Conservation (phyloP, 306 rosid genomes). For the Trifolium repens region DNA sequence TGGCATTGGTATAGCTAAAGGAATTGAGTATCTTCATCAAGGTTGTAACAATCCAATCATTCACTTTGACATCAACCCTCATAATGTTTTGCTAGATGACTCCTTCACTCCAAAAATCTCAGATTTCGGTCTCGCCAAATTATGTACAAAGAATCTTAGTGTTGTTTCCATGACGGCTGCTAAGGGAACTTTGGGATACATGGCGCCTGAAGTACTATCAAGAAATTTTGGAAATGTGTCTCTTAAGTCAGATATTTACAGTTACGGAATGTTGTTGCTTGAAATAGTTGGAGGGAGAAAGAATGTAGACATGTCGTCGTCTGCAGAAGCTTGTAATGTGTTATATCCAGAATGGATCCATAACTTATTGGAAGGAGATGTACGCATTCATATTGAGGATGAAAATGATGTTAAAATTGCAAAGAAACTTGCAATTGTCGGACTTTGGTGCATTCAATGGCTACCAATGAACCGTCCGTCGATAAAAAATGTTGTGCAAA, state of each 20-base stretch:
- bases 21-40: slow-evolving; percentile 10
- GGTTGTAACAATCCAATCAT: slow-evolving; percentile 17
- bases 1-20: neutral
- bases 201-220: slow-evolving; percentile 22
- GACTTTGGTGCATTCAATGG: slow-evolving; percentile 34
- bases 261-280: slow-evolving; percentile 6
- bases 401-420: slow-evolving; percentile 9
- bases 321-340: no score
- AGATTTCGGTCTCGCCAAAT: slow-evolving; percentile 2
- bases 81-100: slow-evolving; percentile 8
- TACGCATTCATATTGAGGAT: neutral
- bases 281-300: slow-evolving; percentile 27
- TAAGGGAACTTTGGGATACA: slow-evolving; percentile 18
- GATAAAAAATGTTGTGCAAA: slow-evolving; percentile 8
- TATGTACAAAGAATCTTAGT: neutral
- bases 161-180: slow-evolving; percentile 14
- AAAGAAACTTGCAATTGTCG: neutral
- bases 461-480: neutral
- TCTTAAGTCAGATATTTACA: slow-evolving; percentile 28
- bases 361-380: slow-evolving; percentile 5
- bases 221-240: slow-evolving; percentile 20
- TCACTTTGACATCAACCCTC: slow-evolving; percentile 29
- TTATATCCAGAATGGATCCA: slow-evolving; percentile 33
- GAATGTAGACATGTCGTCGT: no score
- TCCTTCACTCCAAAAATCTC: slow-evolving; percentile 7